phyloP scores from a whole-genome alignment of 2,329 filamentous ascomycete genomes.

The Neospermospora avenae region DNA sequence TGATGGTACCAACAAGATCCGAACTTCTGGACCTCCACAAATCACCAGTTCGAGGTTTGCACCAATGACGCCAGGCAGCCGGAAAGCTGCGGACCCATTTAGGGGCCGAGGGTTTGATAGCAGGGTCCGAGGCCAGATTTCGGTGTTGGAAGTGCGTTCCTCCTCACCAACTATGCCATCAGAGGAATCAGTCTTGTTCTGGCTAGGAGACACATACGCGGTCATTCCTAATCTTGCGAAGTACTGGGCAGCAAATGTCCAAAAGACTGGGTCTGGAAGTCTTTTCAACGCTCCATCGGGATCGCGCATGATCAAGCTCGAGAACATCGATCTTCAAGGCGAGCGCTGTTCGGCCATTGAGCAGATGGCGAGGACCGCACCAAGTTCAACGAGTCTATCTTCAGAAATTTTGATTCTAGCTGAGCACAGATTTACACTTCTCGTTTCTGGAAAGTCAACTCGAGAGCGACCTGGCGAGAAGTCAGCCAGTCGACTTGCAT shows the following conservation, averaged over 20 bases:
- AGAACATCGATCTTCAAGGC: conserved; percentile 33
- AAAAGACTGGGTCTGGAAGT: conserved; percentile 24
- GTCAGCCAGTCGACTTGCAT: conserved; percentile 17
- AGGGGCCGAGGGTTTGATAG: conserved; percentile 16
- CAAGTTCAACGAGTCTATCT: conserved; percentile 14
- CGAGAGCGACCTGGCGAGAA: conserved; percentile 9
- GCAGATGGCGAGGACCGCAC: conserved; percentile 24
- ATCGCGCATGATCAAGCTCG: conserved; percentile 30
- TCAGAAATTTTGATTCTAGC: conserved; percentile 33
- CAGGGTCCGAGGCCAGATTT: conserved; percentile 30
- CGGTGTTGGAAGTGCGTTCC: conserved; percentile 29
- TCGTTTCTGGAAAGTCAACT: conserved; percentile 20
- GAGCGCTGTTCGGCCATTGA: conserved; percentile 34
- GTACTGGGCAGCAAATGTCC: conserved; percentile 32
- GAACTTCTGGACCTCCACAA: conserved; percentile 24
- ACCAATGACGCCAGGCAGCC: conserved; percentile 62
- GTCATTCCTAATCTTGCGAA: conserved; percentile 34
- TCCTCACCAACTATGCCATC: conserved; percentile 25
- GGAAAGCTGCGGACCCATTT: conserved; percentile 37
- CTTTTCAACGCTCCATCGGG: conserved; percentile 27
- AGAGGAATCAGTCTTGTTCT: conserved; percentile 35
- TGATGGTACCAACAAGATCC: conserved; percentile 47
- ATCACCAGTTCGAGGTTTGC: conserved; percentile 49
- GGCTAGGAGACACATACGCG: conserved; percentile 33
- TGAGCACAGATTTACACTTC: conserved; percentile 33